phyloP scores from a whole-genome alignment of 805 yeast species.

The Candida wancherniae region DNA sequence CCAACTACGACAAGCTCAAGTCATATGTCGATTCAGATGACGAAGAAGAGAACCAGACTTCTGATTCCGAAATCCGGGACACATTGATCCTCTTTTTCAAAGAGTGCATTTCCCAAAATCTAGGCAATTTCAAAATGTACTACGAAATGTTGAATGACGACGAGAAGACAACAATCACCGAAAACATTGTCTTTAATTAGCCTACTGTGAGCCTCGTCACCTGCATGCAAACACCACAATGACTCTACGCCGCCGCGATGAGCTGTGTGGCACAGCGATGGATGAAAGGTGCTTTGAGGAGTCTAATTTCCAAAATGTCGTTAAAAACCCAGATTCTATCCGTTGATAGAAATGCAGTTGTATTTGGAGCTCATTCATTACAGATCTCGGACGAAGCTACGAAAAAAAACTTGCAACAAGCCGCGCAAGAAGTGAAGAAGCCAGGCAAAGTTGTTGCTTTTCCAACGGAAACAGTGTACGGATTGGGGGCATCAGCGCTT shows the following conservation, averaged over 20 bases:
- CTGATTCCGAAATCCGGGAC: constrained; percentile 35
- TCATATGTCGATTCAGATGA: constrained; percentile 47
- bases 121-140: constrained; percentile 47
- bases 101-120: constrained; percentile 47
- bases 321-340: constrained; percentile 39
- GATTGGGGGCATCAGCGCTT: constrained; percentile 85
- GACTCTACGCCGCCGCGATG: too few species aligned
- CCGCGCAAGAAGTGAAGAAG: constrained; percentile 26
- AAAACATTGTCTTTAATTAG: constrained; percentile 40
- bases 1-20: constrained; percentile 58
- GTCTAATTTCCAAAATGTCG: constrained; percentile 6
- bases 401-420: constrained; percentile 45
- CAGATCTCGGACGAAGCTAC: constrained; percentile 51
- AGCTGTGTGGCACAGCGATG: too few species aligned
- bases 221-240: too few species aligned
- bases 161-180: constrained; percentile 52
- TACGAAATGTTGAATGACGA: constrained; percentile 46
- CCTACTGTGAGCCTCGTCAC: too few species aligned
- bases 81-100: constrained; percentile 50
- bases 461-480: constrained; percentile 97
- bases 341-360: constrained; percentile 51
- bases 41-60: constrained; percentile 24
- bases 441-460: constrained; percentile 64
- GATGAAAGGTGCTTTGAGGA: too few species aligned
- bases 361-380: constrained; percentile 44